A percentile compares a stretch with the other conserved stretches of the same genome.
Evolutionary conservation across 2,329 filamentous ascomycete genomes (phyloP).

Genomic region (Dryadomyces sulphureus): DNA sequence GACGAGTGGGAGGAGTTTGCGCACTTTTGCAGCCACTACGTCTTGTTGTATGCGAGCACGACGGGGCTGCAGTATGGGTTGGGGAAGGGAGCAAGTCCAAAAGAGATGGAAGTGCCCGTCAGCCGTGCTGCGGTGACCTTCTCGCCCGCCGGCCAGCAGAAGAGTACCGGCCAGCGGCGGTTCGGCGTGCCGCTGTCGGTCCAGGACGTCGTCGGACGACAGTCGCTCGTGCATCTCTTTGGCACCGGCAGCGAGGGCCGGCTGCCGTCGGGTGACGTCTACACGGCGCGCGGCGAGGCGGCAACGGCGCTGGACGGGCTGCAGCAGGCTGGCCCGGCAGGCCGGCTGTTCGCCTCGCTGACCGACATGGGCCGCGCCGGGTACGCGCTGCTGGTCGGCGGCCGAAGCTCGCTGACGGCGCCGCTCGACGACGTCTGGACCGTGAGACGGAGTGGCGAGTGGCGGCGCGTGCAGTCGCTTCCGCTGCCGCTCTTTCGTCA

Average conservation of each 20-base stretch:
- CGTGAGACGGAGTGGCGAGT: conserved; percentile 37
- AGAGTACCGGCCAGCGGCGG: conserved; percentile 32
- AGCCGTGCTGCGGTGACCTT: neutral
- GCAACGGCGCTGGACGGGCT: conserved; percentile 5
- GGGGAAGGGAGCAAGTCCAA: neutral
- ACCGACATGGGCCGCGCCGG: conserved; percentile 45
- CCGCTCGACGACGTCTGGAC: conserved; percentile 65
- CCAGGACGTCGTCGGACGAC: conserved; percentile 23
- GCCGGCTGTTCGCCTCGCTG: conserved; percentile 61
- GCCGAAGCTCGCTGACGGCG: conserved; percentile 59
- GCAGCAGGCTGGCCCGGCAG: conserved; percentile 20
- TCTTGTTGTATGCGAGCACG: conserved; percentile 52
- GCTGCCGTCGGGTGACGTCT: conserved; percentile 36
- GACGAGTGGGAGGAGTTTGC: conserved; percentile 96
- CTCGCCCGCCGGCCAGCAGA: conserved; percentile 11
- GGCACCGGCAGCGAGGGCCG: conserved; percentile 29
- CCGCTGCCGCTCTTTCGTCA: conserved; percentile 64
- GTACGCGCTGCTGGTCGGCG: conserved; percentile 58
- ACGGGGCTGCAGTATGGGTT: neutral
- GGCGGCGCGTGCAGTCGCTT: conserved; percentile 52
- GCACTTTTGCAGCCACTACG: conserved; percentile 73
- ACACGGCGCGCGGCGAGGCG: conserved; percentile 10
- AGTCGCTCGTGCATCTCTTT: conserved; percentile 28
- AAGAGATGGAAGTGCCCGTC: neutral
- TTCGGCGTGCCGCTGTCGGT: conserved; percentile 42